Base-by-base conservation (phyloP, 169 alveolate genomes). In the Plasmodium knowlesi region DNA sequence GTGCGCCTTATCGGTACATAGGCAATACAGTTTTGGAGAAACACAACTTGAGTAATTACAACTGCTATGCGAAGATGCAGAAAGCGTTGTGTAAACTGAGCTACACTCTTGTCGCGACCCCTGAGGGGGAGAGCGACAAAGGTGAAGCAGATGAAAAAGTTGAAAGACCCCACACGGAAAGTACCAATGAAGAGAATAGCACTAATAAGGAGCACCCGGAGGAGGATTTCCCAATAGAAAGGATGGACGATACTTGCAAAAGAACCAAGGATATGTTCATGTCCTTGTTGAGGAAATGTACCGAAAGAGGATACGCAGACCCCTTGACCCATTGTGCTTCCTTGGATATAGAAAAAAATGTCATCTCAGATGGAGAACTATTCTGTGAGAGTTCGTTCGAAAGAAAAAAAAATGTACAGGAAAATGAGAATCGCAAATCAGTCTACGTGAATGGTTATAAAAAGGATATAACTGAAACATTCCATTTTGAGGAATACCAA, bases 301-400 rank as follows among this genome's bases (percentile, higher is more conserved):
- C 22, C 2, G 79, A 85, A 73, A 32, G 61, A 2, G 61, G 53
- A 22, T 39, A 50, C 9, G 57, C 30, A 46, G 73, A 85, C 53
- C 67, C 83, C 5, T 5, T 74, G 67, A 46, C 67, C 34, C 93
- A 85, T 10, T 85, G 93, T 39, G 93, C 84, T n/a, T 73, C 93
- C 12, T 57, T 85, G 1, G 84, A 85, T 57, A 61, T 46, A 1
- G 74, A 85, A 73, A 85, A 85, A 85, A 72, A 85, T 43, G 30
- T 85, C 25, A 85, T 85, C 61, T 25, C 78, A 50, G 79, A 85
- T 85, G 84, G 84, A 8, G 79, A 22, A 6, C 41, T 74, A 41
- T 85, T 85, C 78, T 85, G 93, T 74, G 74, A 85, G 54, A 85
- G 84, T 19, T 85, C 93, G 1, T 85, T 50, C 30, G 93, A 85